A percentile compares a stretch with the other conserved stretches of the same genome.
Evolutionary conservation across 2,329 filamentous ascomycete genomes (phyloP).

Genomic region (Pochonia chlamydosporia): DNA sequence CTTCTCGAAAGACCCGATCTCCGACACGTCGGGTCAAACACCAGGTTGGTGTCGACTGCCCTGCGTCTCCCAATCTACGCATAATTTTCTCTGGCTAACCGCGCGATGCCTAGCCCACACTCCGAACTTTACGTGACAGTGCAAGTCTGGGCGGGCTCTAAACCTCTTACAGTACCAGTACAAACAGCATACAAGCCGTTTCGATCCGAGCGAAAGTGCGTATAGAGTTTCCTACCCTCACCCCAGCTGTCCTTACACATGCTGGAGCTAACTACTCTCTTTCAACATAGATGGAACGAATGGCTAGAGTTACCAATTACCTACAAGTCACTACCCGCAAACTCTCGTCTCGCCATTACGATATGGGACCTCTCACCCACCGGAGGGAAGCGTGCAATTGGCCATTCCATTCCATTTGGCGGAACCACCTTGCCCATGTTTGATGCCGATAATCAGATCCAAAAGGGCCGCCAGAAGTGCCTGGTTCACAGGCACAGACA

Average conservation of each 20-base stretch:
- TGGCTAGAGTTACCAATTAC: constrained; percentile 86
- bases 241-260: neutral
- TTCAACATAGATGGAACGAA: constrained; percentile 71
- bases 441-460: constrained; percentile 82
- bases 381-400: constrained; percentile 61
- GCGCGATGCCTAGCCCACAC: constrained; percentile 51
- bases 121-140: constrained; percentile 92
- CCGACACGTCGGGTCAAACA: constrained; percentile 81
- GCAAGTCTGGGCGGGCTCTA: constrained; percentile 93
- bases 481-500: constrained; percentile 72
- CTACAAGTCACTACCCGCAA: constrained; percentile 75
- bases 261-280: neutral
- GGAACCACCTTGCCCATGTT: constrained; percentile 92
- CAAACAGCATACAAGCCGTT: constrained; percentile 94
- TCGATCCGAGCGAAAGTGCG: constrained; percentile 60
- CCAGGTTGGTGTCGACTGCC: constrained; percentile 44
- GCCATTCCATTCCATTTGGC: constrained; percentile 84
- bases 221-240: neutral
- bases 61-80: no score
- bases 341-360: constrained; percentile 83
- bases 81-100: constrained; percentile 19
- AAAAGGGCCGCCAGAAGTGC: constrained; percentile 91
- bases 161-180: constrained; percentile 83
- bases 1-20: constrained; percentile 74
- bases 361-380: constrained; percentile 89